A percentile compares a stretch with the other conserved stretches of the same genome.
These are phyloP conservation scores for Sclerotiophoma versabilis DNA, from an alignment of 2,329 filamentous ascomycete species.

Conservation along the genomic window DNA sequence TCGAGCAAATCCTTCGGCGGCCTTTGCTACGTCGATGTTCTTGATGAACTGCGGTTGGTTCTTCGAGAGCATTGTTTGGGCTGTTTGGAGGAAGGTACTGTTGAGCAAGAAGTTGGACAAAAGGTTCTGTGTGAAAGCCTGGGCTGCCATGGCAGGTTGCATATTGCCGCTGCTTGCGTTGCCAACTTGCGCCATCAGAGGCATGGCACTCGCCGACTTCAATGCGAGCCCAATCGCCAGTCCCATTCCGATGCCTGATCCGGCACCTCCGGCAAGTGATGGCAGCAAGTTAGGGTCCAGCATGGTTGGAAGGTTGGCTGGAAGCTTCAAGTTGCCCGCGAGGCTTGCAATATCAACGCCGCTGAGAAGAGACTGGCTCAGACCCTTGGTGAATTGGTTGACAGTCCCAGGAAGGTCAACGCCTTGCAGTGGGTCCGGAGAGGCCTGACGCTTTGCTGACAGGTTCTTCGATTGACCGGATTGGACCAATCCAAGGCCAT, in stretches of 20 bases:
- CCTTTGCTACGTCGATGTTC: constrained; percentile 25
- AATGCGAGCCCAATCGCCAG: constrained; percentile 31
- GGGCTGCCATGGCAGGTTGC: constrained; percentile 25
- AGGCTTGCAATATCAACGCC: constrained; percentile 29
- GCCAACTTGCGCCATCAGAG: constrained; percentile 4
- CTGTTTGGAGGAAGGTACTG: constrained; percentile 24
- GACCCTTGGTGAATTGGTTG: constrained; percentile 30
- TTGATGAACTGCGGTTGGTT: constrained; percentile 15
- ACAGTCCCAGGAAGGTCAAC: constrained; percentile 29
- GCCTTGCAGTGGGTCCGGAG: constrained; percentile 6
- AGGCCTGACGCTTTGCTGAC: constrained; percentile 19
- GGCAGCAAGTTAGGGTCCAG: constrained; percentile 24
- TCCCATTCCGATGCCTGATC: constrained; percentile 38
- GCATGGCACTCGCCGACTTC: constrained; percentile 13
- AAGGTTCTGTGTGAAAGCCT: constrained; percentile 32
- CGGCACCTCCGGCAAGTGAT: constrained; percentile 36
- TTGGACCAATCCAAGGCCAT: constrained; percentile 28
- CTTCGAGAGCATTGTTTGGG: constrained; percentile 1
- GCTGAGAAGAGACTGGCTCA: constrained; percentile 36
- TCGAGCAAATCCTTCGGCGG: constrained; percentile 37
- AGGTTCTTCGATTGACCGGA: not conserved
- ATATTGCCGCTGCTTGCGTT: constrained; percentile 18
- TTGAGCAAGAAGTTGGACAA: constrained; percentile 34
- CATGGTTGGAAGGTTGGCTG: not conserved
- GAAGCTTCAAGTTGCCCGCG: not conserved